Evolutionary conservation across 2,329 filamentous ascomycete genomes (phyloP).

Genomic region (Tolypocladium amazonense): DNA sequence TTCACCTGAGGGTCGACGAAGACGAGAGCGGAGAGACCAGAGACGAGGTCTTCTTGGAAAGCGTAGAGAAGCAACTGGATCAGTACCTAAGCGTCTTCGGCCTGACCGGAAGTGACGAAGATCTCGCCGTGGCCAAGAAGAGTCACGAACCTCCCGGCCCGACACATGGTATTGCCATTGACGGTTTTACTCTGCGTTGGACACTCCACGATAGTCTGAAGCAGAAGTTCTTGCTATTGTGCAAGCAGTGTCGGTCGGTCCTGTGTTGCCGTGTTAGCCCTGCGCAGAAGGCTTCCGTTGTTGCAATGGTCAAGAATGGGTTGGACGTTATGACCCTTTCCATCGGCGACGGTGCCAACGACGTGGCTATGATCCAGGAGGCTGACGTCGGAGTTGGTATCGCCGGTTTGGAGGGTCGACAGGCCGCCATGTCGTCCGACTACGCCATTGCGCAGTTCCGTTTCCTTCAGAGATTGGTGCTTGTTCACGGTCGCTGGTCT

Average conservation of each 20-base stretch:
- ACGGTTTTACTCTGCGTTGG: slow-evolving; percentile 85
- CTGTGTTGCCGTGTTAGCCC: slow-evolving; percentile 96
- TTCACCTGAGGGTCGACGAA: slow-evolving; percentile 78
- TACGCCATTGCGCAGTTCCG: too few relatives aligned
- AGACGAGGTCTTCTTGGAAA: slow-evolving; percentile 40
- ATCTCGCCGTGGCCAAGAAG: slow-evolving; percentile 66
- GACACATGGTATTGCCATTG: slow-evolving; percentile 88
- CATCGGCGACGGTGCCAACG: slow-evolving; percentile 88
- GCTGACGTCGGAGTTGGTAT: slow-evolving; percentile 96
- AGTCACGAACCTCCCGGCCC: slow-evolving; percentile 79
- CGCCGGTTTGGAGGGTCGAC: slow-evolving; percentile 81
- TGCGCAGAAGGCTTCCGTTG: slow-evolving; percentile 93
- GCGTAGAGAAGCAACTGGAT: slow-evolving; percentile 62
- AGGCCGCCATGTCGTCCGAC: slow-evolving; percentile 92
- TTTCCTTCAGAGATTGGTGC: slow-evolving; percentile 70
- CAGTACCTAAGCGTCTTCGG: slow-evolving; percentile 61
- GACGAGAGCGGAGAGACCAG: slow-evolving; percentile 43
- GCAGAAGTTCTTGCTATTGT: slow-evolving; percentile 88
- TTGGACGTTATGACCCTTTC: slow-evolving; percentile 94
- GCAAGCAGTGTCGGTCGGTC: slow-evolving; percentile 94
- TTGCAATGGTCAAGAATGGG: slow-evolving; percentile 87
- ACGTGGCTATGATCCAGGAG: slow-evolving; percentile 97
- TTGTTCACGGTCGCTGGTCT: slow-evolving; percentile 93
- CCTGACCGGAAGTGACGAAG: slow-evolving; percentile 75
- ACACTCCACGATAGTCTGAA: slow-evolving; percentile 72